A percentile compares a stretch with the other conserved stretches of the same genome.
Evolutionary conservation across 495 filamentous ascomycete species (phyloP).

Genomic region (Penicillium nucicola): DNA sequence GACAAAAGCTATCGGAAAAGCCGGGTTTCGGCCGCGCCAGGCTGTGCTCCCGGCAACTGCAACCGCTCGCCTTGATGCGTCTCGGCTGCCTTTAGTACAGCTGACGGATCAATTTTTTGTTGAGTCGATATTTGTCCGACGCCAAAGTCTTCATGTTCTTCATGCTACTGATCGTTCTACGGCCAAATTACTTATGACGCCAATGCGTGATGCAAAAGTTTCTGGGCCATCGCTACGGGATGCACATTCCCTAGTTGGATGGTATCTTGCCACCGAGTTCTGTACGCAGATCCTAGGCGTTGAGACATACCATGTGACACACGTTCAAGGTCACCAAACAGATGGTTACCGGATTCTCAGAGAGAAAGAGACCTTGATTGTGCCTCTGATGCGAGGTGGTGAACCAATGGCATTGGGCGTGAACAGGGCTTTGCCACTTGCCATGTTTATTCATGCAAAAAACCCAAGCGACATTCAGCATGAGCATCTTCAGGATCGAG

Average conservation of each 20-base stretch:
- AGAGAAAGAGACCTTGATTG: conserved; percentile 53
- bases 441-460: conserved; percentile 56
- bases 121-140: conserved; percentile 27
- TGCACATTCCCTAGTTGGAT: conserved; percentile 49
- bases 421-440: conserved; percentile 50
- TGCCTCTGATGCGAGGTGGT: conserved; percentile 64
- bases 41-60: conserved; percentile 40
- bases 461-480: conserved; percentile 41
- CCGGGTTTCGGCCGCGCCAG: conserved; percentile 44
- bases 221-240: conserved; percentile 47
- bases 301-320: conserved; percentile 48
- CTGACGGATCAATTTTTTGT: conserved; percentile 36
- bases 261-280: conserved; percentile 52
- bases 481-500: conserved; percentile 37
- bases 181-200: conserved; percentile 55
- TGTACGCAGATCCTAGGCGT: conserved; percentile 49
- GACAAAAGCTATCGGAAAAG: conserved; percentile 37
- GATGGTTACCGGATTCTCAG: conserved; percentile 49
- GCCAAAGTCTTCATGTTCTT: conserved; percentile 21
- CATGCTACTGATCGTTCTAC: conserved; percentile 45
- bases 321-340: conserved; percentile 51
- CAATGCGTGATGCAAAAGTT: conserved; percentile 50
- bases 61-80: conserved; percentile 43
- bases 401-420: conserved; percentile 66
- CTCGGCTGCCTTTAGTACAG: conserved; percentile 42